Percentiles rank a stretch among this genome's conserved stretches.
phyloP scores from a whole-genome alignment of 2,329 filamentous ascomycete genomes.

The Calonectria ilicicola region DNA sequence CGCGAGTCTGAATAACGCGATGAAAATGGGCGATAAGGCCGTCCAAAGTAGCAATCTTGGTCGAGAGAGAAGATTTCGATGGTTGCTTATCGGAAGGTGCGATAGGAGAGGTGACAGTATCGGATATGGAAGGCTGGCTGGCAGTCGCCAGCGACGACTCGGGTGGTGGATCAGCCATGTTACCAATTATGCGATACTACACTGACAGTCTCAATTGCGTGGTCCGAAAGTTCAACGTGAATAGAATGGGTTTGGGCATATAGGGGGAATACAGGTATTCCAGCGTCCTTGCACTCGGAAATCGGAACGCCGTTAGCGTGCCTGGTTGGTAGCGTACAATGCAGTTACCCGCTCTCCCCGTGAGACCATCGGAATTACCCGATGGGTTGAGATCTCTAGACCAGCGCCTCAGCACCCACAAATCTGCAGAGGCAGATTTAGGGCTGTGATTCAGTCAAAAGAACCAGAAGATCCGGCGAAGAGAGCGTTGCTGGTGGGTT shows the following conservation, averaged over 20 bases:
- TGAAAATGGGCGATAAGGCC: neutral
- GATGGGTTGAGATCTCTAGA: neutral
- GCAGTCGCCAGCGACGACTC: neutral
- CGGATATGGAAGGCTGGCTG: neutral
- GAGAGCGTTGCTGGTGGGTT: neutral
- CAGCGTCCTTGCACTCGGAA: neutral
- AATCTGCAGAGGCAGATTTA: neutral
- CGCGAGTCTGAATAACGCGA: conserved; percentile 11
- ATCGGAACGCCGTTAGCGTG: conserved; percentile 4
- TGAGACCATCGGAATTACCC: neutral
- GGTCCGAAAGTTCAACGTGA: neutral
- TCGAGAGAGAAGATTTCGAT: neutral
- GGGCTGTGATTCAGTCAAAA: neutral
- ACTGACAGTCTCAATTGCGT: neutral
- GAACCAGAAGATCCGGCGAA: neutral
- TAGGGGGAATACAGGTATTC: neutral
- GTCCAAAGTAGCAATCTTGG: neutral
- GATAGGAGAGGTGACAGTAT: neutral
- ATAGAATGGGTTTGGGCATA: neutral
- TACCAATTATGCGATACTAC: neutral
- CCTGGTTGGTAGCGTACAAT: neutral
- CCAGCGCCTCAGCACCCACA: neutral
- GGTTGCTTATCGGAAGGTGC: neutral
- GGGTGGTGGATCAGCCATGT: neutral
- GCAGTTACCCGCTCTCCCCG: neutral